Evolutionary conservation across 2,329 filamentous ascomycete genomes (phyloP).

Genomic region (Neospermospora avenae): DNA sequence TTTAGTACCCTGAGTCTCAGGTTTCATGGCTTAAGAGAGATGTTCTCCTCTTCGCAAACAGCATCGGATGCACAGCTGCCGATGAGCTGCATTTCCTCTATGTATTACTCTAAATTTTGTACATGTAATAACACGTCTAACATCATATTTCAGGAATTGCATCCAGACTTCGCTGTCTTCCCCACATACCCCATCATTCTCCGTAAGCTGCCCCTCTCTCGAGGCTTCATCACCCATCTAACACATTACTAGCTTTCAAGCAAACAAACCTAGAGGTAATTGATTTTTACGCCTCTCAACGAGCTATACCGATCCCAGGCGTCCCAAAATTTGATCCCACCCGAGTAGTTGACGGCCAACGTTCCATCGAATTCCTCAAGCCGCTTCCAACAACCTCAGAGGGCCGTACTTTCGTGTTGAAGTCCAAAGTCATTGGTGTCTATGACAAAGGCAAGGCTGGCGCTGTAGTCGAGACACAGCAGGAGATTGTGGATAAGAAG

Average conservation of each 20-base stretch:
- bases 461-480: constrained; percentile 65
- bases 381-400: constrained; percentile 58
- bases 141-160: constrained; percentile 63
- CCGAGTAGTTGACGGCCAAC: constrained; percentile 65
- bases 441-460: constrained; percentile 72
- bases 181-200: constrained; percentile 54
- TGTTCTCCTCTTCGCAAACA: constrained; percentile 83
- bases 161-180: constrained; percentile 83
- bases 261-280: constrained; percentile 62
- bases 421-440: constrained; percentile 62
- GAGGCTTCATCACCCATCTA: not conserved
- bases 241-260: constrained; percentile 55
- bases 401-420: constrained; percentile 61
- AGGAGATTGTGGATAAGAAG: constrained; percentile 58
- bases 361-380: constrained; percentile 60
- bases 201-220: constrained; percentile 18
- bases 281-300: constrained; percentile 63
- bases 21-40: constrained; percentile 88
- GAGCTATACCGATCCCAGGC: constrained; percentile 54
- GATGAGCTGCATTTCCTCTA: constrained; percentile 94
- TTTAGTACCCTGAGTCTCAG: constrained; percentile 61
- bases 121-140: constrained; percentile 3
- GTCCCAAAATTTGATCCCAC: constrained; percentile 63
- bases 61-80: constrained; percentile 72
- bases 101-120: constrained; percentile 47